phyloP scores from a whole-genome alignment of 2,329 filamentous ascomycete species.

The Colletotrichum sp. region DNA sequence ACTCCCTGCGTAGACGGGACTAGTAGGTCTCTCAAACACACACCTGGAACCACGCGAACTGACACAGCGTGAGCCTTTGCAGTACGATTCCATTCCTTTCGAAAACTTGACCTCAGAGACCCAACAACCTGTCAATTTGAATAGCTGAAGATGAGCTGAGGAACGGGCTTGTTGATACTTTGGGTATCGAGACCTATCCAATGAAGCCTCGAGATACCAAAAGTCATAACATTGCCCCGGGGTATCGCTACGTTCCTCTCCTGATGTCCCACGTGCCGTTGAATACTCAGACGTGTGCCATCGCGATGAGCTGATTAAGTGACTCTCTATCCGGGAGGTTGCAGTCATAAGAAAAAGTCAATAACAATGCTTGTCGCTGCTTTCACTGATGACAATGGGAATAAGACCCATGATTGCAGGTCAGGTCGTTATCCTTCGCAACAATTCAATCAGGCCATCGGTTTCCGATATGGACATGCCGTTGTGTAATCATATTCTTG shows the following conservation, averaged over 20 bases:
- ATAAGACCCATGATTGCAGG: background rate
- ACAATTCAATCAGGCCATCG: fast-evolving
- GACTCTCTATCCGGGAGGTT: background rate
- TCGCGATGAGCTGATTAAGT: background rate
- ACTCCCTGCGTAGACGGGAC: background rate
- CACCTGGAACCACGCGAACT: background rate
- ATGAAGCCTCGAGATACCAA: background rate
- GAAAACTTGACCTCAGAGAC: background rate
- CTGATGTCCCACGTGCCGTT: background rate
- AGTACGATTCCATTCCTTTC: background rate
- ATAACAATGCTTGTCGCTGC: background rate
- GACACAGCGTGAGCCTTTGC: background rate
- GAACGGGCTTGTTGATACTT: background rate
- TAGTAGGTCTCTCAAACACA: background rate
- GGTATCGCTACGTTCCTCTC: fast-evolving
- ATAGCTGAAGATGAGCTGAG: background rate
- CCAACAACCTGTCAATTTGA: background rate
- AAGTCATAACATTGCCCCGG: background rate
- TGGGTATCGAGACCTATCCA: background rate
- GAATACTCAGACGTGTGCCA: fast-evolving
- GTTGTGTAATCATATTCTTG: background rate
- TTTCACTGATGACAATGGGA: fast-evolving
- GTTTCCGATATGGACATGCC: fast-evolving
- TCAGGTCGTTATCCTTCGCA: background rate
- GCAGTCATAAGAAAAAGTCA: background rate